Evolutionary conservation across 2,329 filamentous ascomycete species (phyloP).

Genomic region (Arthrobotrys megalospora): DNA sequence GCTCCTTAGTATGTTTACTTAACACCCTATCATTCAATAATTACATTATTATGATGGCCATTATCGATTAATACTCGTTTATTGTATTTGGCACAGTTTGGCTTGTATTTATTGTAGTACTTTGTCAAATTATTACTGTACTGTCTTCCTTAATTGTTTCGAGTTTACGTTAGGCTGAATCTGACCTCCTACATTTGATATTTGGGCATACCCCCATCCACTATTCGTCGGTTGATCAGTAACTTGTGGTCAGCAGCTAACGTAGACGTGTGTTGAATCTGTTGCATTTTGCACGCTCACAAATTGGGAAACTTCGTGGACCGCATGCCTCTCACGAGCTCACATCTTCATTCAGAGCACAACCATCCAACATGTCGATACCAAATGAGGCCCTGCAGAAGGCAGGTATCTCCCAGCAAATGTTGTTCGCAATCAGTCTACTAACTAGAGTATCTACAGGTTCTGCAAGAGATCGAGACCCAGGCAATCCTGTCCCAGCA

Average conservation of each 20-base stretch:
- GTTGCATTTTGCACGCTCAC: slow-evolving; percentile 36
- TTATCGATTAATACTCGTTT: background rate
- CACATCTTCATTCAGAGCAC: slow-evolving; percentile 22
- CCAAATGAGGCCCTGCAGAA: slow-evolving; percentile 94
- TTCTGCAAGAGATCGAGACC: slow-evolving; percentile 88
- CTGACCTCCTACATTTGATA: too few relatives aligned
- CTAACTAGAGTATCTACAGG: slow-evolving; percentile 54
- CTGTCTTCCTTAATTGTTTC: too few relatives aligned
- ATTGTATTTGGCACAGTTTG: too few relatives aligned
- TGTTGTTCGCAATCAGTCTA: background rate
- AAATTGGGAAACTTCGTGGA: slow-evolving; percentile 21
- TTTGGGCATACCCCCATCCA: too few relatives aligned
- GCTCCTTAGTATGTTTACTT: too few relatives aligned
- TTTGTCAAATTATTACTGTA: too few relatives aligned
- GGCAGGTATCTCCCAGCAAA: slow-evolving; percentile 71
- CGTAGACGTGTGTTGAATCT: slow-evolving; percentile 26
- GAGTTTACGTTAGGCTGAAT: too few relatives aligned
- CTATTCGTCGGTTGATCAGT: too few relatives aligned
- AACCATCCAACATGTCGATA: slow-evolving; percentile 80
- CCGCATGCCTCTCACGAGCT: slow-evolving; percentile 31
- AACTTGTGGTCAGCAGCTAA: background rate
- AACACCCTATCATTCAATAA: background rate
- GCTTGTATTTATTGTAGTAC: too few relatives aligned
- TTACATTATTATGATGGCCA: background rate
- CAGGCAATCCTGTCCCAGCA: slow-evolving; percentile 91